These are phyloP conservation scores for Aspergillus sclerotiicarbonarius DNA, from an alignment of 495 filamentous ascomycete species.

Conservation along the genomic window DNA sequence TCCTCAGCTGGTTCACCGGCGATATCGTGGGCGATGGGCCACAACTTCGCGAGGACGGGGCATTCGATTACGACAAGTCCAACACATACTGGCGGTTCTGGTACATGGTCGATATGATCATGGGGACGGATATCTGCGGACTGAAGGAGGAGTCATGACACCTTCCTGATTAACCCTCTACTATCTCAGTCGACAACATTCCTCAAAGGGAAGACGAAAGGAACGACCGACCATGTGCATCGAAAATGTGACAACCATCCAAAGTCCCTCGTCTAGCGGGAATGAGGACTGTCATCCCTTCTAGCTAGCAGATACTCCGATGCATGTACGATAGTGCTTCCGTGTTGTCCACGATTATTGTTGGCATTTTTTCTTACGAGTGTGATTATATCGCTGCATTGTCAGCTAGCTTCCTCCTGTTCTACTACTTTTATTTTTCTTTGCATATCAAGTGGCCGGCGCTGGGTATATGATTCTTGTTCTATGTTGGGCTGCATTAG, in stretches of 20 bases:
- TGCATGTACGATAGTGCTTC: slow-evolving; percentile 10
- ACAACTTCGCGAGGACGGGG: slow-evolving; percentile 72
- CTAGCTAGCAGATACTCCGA: slow-evolving; percentile 6
- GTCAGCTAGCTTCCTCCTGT: background rate
- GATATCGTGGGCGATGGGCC: slow-evolving; percentile 79
- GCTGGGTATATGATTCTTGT: background rate
- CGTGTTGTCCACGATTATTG: background rate
- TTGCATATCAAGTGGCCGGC: background rate
- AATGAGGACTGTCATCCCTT: background rate
- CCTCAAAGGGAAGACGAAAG: background rate
- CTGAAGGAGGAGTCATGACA: slow-evolving; percentile 43
- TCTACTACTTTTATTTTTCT: background rate
- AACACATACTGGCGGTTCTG: slow-evolving; percentile 73
- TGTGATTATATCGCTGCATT: background rate
- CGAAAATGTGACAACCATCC: background rate
- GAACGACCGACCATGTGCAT: background rate
- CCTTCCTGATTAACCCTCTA: background rate
- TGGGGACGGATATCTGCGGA: slow-evolving; percentile 52
- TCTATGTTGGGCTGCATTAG: background rate
- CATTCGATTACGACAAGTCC: slow-evolving; percentile 72
- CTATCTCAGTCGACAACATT: background rate
- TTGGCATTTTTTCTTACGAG: background rate
- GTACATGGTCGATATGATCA: slow-evolving; percentile 44
- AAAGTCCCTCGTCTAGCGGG: background rate
- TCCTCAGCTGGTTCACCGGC: slow-evolving; percentile 67